Evolutionary conservation across 805 yeast species (phyloP).

Genomic region (Candida nitratophila): DNA sequence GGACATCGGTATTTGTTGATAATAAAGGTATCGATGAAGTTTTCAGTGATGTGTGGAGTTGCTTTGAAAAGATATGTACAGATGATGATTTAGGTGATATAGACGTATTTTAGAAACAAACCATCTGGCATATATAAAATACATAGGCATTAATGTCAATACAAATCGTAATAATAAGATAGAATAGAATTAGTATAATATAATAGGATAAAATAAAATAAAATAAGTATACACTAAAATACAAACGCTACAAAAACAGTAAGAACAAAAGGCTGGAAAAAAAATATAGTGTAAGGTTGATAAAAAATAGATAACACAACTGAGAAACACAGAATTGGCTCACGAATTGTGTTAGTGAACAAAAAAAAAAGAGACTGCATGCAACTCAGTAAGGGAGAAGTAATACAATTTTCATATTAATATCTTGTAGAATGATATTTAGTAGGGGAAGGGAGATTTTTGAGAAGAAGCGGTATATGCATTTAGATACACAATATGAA

Average conservation of each 20-base stretch:
- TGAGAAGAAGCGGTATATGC: too few species aligned
- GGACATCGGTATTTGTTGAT: conserved; percentile 55
- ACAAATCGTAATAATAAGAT: too few species aligned
- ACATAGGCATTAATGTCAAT: too few species aligned
- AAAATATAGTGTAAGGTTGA: neutral
- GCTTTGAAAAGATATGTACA: conserved; percentile 10
- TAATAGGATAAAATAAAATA: neutral
- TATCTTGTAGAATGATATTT: too few species aligned
- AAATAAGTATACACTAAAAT: neutral
- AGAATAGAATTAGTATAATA: neutral
- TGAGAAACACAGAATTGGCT: too few species aligned
- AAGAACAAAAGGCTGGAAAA: neutral
- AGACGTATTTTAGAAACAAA: conserved; percentile 3
- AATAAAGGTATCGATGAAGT: conserved; percentile 53
- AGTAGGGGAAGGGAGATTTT: too few species aligned
- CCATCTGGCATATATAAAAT: too few species aligned
- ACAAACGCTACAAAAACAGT: conserved; percentile 1
- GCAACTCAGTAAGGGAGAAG: too few species aligned
- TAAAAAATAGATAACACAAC: neutral
- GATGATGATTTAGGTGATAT: conserved; percentile 9
- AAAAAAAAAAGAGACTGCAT: too few species aligned
- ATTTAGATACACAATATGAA: too few species aligned
- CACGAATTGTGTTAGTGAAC: too few species aligned
- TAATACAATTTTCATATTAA: too few species aligned
- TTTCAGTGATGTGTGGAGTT: conserved; percentile 33